phyloP scores from a whole-genome alignment of 2,329 filamentous ascomycete genomes.

The Apiospora pterosperma region DNA sequence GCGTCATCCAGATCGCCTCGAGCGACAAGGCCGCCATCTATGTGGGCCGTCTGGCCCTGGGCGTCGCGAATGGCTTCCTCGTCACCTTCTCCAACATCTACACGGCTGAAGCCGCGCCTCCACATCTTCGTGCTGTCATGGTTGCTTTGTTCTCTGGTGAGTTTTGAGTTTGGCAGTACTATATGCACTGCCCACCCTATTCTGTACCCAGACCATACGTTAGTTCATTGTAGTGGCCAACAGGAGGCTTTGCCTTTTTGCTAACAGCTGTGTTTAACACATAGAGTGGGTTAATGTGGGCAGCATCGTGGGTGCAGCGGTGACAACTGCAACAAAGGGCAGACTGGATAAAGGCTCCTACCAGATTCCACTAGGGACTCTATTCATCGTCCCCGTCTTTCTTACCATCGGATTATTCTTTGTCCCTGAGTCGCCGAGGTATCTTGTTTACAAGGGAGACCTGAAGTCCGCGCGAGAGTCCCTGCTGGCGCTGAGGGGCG shows the following conservation, averaged over 20 bases:
- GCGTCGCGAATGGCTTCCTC: conserved; percentile 40
- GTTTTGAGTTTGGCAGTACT: not conserved
- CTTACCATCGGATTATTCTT: conserved; percentile 42
- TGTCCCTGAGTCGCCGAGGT: conserved; percentile 40
- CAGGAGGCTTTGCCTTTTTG: not conserved
- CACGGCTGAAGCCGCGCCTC: conserved; percentile 43
- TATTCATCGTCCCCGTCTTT: conserved; percentile 44
- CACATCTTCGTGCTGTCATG: conserved; percentile 45
- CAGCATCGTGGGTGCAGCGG: conserved; percentile 37
- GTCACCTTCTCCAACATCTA: conserved; percentile 41
- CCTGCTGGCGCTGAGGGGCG: conserved; percentile 26
- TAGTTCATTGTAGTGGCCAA: not conserved
- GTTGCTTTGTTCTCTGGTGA: conserved; percentile 38
- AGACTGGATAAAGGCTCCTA: conserved; percentile 36
- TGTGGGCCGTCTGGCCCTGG: conserved; percentile 41
- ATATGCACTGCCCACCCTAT: too few relatives aligned
- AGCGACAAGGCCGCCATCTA: conserved; percentile 38
- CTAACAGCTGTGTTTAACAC: not conserved
- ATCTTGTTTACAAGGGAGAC: conserved; percentile 33
- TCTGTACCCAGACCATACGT: too few relatives aligned
- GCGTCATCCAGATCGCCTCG: conserved; percentile 40
- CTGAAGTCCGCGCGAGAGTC: conserved; percentile 16
- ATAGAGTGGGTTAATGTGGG: conserved; percentile 47
- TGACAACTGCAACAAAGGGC: conserved; percentile 35
- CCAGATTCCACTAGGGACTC: conserved; percentile 42